phyloP scores from a whole-genome alignment of 495 filamentous ascomycete species.

The Penicillium salamii region DNA sequence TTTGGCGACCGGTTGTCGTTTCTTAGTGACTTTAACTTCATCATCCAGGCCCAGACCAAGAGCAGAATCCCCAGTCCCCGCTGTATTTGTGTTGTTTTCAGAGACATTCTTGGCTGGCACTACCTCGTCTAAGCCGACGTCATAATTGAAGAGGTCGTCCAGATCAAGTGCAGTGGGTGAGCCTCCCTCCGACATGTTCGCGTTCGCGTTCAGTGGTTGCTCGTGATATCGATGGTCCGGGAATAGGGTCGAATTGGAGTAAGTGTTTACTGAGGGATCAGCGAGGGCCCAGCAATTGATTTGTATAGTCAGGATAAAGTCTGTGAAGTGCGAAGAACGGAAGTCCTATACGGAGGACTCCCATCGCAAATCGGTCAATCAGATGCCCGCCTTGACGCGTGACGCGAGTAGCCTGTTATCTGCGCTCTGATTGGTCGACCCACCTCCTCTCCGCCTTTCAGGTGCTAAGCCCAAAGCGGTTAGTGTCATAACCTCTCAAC shows the following conservation, averaged over 20 bases:
- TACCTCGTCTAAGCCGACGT: constrained; percentile 54
- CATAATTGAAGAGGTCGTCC: constrained; percentile 71
- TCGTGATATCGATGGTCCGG: constrained; percentile 2
- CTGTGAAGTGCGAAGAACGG: too few species aligned
- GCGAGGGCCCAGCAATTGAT: too few species aligned
- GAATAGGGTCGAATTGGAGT: background rate
- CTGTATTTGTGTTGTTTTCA: constrained; percentile 26
- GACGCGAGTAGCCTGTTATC: constrained; percentile 14
- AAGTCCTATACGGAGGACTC: too few species aligned
- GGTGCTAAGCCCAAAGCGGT: constrained; percentile 23
- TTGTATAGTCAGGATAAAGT: too few species aligned
- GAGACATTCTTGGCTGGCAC: constrained; percentile 37
- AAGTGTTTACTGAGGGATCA: too few species aligned
- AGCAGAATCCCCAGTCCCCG: constrained; percentile 28
- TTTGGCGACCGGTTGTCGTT: constrained; percentile 73
- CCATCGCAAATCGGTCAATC: constrained; percentile 7
- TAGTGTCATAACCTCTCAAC: constrained; percentile 19
- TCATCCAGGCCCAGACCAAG: constrained; percentile 73
- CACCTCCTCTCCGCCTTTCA: constrained; percentile 7
- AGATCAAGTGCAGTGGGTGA: constrained; percentile 29
- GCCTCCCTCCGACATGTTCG: constrained; percentile 9
- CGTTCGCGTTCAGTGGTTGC: background rate
- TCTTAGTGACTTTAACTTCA: constrained; percentile 76
- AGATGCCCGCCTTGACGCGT: constrained; percentile 11
- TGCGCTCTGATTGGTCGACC: constrained; percentile 9